These are phyloP conservation scores for Inonotus obliquus DNA, from an alignment of 1,284 basidiomycete genomes.

Conservation along the genomic window DNA sequence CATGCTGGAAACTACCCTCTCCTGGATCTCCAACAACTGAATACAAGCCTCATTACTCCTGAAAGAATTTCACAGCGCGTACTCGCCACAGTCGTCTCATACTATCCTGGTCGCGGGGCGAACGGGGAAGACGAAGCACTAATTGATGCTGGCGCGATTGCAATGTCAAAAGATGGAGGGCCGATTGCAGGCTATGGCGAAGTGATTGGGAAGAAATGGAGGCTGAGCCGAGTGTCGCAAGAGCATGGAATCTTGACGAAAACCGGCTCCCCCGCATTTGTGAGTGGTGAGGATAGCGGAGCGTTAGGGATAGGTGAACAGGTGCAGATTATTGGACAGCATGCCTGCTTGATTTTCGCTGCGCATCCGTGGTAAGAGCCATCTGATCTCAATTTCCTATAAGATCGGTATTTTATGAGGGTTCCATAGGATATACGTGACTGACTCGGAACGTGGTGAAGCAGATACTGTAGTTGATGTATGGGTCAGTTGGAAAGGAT, in stretches of 20 bases:
- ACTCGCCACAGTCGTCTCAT: conserved; percentile 68
- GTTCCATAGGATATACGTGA: conserved; percentile 46
- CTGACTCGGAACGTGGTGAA: conserved; percentile 53
- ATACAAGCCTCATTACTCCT: conserved; percentile 61
- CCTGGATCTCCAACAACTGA: conserved; percentile 79
- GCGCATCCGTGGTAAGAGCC: conserved; percentile 67
- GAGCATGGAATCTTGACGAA: conserved; percentile 73
- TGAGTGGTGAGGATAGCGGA: conserved; percentile 23
- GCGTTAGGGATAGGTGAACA: conserved; percentile 54
- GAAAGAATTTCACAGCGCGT: conserved; percentile 64
- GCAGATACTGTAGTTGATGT: conserved; percentile 66
- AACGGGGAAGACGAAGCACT: conserved; percentile 66
- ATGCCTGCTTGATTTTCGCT: conserved; percentile 76
- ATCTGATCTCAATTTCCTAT: neutral
- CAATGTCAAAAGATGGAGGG: conserved; percentile 82
- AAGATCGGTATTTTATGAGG: neutral
- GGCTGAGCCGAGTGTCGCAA: conserved; percentile 67
- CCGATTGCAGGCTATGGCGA: conserved; percentile 68
- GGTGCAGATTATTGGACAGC: conserved; percentile 68
- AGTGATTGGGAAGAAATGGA: conserved; percentile 68
- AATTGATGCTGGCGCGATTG: conserved; percentile 80
- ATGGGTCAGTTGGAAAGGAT: conserved; percentile 90
- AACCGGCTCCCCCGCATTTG: conserved; percentile 20
- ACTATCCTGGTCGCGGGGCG: conserved; percentile 65
- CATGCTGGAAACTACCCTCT: conserved; percentile 86